A percentile compares a stretch with the other conserved stretches of the same genome.
Evolutionary conservation across 2,329 filamentous ascomycete genomes (phyloP).

Genomic region (Xylariomycetidae sp.): DNA sequence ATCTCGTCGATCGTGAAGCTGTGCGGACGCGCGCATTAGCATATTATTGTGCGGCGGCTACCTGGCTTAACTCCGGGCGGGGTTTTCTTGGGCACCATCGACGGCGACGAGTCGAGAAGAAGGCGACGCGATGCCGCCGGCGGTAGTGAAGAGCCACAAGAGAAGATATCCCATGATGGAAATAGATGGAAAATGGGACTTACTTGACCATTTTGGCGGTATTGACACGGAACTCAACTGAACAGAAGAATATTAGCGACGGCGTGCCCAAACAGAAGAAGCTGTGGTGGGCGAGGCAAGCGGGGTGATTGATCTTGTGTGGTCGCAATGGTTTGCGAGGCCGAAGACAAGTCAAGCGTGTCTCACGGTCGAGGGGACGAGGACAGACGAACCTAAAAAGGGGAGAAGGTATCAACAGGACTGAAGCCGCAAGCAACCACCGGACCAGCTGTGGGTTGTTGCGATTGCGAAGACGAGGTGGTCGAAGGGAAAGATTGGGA

Average conservation of each 20-base stretch:
- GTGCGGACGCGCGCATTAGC: constrained; percentile 43
- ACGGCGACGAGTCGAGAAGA: constrained; percentile 8
- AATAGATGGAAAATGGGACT: constrained; percentile 33
- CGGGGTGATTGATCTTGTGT: constrained; percentile 7
- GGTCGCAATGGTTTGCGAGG: too few relatives aligned
- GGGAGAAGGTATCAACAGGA: constrained; percentile 10
- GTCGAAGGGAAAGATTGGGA: constrained; percentile 9
- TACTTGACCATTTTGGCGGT: constrained; percentile 99
- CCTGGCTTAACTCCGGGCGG: constrained; percentile 36
- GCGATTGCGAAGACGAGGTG: constrained; percentile 15
- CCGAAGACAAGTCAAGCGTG: too few relatives aligned
- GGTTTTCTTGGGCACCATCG: constrained; percentile 17
- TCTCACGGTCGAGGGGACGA: too few relatives aligned
- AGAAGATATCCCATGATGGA: neutral
- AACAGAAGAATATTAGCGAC: constrained; percentile 11
- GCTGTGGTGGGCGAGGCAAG: too few relatives aligned
- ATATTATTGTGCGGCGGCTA: constrained; percentile 15
- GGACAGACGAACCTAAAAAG: constrained; percentile 14
- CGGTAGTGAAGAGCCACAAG: neutral
- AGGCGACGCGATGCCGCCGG: neutral
- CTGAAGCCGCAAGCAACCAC: constrained; percentile 25
- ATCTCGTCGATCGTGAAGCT: constrained; percentile 99
- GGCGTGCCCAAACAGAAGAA: constrained; percentile 1
- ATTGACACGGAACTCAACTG: constrained; percentile 45
- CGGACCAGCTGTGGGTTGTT: constrained; percentile 24